Conservation (phyloP, 2,329 filamentous ascomycete genomes). For the Botryotinia globosa region DNA sequence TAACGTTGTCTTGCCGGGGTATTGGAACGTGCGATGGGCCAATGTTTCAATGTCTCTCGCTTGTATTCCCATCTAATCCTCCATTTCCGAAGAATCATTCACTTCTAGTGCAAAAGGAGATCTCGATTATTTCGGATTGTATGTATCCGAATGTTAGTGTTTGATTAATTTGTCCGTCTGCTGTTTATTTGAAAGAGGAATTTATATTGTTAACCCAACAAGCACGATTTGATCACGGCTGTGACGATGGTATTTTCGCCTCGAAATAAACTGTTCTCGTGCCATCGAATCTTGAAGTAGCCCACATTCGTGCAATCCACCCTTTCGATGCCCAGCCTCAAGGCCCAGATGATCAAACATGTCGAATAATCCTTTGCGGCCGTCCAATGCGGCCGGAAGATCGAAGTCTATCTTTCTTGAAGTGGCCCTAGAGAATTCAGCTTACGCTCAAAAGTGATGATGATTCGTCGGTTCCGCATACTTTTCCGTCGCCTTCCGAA, state of each 20-base stretch:
- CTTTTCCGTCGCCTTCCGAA: neutral
- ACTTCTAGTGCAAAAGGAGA: neutral
- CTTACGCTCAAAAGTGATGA: neutral
- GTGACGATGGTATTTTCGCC: neutral
- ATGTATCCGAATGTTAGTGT: neutral
- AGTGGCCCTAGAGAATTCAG: too few relatives aligned
- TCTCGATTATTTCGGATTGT: neutral
- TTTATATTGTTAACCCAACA: neutral
- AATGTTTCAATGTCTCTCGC: constrained; percentile 2
- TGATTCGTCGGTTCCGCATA: neutral
- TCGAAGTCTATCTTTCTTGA: neutral
- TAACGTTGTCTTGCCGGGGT: neutral
- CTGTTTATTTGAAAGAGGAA: neutral
- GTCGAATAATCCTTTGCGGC: neutral
- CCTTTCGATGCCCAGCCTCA: neutral
- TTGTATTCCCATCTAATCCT: neutral
- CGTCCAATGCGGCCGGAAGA: neutral
- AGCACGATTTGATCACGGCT: neutral
- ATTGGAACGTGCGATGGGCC: neutral
- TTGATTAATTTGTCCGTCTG: neutral
- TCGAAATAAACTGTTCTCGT: neutral
- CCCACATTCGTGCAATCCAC: neutral
- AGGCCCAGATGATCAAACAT: neutral
- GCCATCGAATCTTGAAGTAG: neutral
- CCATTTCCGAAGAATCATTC: neutral